Base-by-base conservation (phyloP, 176 grass and related monocot genomes). In the Alloteropsis semialata region DNA sequence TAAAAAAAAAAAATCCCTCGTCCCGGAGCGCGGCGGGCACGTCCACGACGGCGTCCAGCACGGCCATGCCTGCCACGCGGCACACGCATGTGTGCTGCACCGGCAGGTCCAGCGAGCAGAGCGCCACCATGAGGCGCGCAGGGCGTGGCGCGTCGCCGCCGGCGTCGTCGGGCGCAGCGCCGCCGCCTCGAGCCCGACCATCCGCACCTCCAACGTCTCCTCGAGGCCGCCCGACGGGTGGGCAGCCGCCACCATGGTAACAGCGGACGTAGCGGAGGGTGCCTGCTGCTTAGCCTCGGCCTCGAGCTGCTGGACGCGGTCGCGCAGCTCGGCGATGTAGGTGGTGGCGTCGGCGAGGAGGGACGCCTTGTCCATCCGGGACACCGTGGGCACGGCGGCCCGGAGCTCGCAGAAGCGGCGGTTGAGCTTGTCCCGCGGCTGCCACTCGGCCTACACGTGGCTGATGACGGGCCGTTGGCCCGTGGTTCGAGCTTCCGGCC, bases 281-380 rank as follows among this genome's bases (percentile, higher is more conserved):
- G n/a, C n/a, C n/a, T 36, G 2, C 53, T 21, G 13, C 30, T 8
- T 65, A 25, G 53, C 60, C 42, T 90, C 85, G 64, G 53, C 39
- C 82, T 88, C 77, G 50, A 85, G 76, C 48, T 3, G 18, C 45
- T 65, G 43, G 2, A 91, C 73, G 32, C 81, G 81, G 69, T 22
- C 38, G 19, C 86, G 78, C 25, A 94, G 87, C 54, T 91, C 75
- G 32, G 62, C 29, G 59, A 94, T 94, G 85, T 94, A 94, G 42
- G 63, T 14, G 21, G 82, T 49, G 37, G 92, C 88, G 76, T 91
- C 92, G 6, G 74, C 65, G 17, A 94, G 82, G 50, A 93, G 85
- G 10, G 92, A 94, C 29, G 92, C 85, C 85, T 86, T 94, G 82
- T 94, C 92, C 92, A 91, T 94, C 53, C 85, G 60, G 3, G 92